Evolutionary conservation across 345 rosid species (phyloP), one percentile per base, ranked within the genome.

Genomic region (Balakata baccata): DNA sequence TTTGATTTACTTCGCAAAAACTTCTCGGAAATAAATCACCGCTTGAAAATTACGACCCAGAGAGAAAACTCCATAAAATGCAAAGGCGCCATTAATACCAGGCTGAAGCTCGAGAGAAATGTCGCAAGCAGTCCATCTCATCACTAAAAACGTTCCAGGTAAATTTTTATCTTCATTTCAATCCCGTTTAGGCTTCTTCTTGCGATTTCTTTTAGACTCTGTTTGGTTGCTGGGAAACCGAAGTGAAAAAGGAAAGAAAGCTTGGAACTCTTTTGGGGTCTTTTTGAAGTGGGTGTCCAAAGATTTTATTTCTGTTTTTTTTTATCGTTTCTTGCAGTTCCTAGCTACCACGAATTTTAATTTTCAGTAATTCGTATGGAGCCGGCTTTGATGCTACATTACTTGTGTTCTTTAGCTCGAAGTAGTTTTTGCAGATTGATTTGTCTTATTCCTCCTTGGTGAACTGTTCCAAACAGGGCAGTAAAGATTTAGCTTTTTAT

Each of bases 61-160:
- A 23, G 7, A 29, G 23, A 7, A 20, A 47, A 20, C 39, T 14
- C 13, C 16, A 25, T 41, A 56, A 64, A 66, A 78, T 75, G 79
- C 84, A 75, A 72, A 69, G 37, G 43, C 79, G 52, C 45, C 53
- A 51, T 20, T 80, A 41, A 10, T 64, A n/a, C 18, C 18, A 9
- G 2, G 38, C 25, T 54, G 7, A 14, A 59, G 51, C 70, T 54
- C 52, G 7, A n/a, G 34, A 54, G 53, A 51, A 58, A 84, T 84
- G 85, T 71, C 80, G 53, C 81, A 76, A 59, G 59, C 87, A 17
- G 65, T 68, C 52, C 79, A 79, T 79, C 78, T 77, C 60, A 7
- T 75, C 23, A 47, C 83, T 22, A 74, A 74, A 13, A 79, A 54
- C 53, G 20, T 77, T 34, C 74, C 81, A 54, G 87, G 87, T 81